Conservation (phyloP, 345 rosid genomes). For the Iberis pinnata region DNA sequence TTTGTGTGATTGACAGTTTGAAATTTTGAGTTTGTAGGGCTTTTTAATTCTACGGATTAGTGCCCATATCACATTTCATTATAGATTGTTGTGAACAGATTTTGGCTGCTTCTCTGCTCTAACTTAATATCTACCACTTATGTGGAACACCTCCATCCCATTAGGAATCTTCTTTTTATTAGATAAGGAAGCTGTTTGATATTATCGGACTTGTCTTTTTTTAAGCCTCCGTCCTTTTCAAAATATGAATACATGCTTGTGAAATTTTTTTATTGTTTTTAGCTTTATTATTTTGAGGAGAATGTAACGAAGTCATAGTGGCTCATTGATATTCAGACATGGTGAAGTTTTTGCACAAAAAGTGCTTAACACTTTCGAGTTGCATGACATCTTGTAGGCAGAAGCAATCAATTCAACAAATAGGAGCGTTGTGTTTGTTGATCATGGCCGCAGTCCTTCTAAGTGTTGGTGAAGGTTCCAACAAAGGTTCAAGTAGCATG, state of each 20-base stretch:
- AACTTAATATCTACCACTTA: not conserved
- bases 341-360: not conserved
- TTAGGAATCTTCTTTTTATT: not conserved
- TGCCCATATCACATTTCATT: too few relatives aligned
- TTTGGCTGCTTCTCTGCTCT: not conserved
- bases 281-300: not conserved
- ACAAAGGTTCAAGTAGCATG: slow-evolving; percentile 45
- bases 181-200: not conserved
- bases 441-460: slow-evolving; percentile 87
- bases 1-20: not conserved
- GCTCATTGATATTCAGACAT: not conserved
- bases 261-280: not conserved
- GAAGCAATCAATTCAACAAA: slow-evolving; percentile 82
- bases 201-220: not conserved
- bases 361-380: slow-evolving; percentile 3
- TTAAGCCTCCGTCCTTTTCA: not conserved
- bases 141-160: not conserved
- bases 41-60: not conserved
- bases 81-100: too few relatives aligned
- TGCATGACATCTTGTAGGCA: slow-evolving; percentile 48
- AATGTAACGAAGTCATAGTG: not conserved
- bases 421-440: slow-evolving; percentile 76
- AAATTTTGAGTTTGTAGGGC: not conserved
- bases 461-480: slow-evolving; percentile 94
- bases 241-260: not conserved